Base-by-base conservation (phyloP, 1,284 basidiomycete genomes). In the Tilletiopsis washingtonensis region DNA sequence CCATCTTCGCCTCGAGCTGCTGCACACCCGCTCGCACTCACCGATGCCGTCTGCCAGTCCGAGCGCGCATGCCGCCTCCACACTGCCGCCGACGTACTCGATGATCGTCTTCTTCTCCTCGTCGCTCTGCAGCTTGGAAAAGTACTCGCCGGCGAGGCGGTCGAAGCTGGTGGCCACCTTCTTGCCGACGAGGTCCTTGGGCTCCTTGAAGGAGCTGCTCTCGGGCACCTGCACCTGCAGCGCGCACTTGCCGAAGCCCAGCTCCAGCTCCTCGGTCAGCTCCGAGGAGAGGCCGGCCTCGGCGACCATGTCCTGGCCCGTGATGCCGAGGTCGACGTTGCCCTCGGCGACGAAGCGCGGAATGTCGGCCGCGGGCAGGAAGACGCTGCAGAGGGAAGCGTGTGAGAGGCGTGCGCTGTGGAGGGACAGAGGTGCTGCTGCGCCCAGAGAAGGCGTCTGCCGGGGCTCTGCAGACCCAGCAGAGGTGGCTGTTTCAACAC, bases 291-390 rank as follows among this genome's bases (percentile, higher is more conserved):
- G 57, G 82, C 78, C 23, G 1, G 90, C 81, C 76, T 98, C 93
- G 50, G 91, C 82, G 59, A 98, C 89, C 67, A 97, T 90, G 76
- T 99, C 93, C 76, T 97, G 91, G 1, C 93, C 93, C 5, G 89
- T 93, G 57, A 93, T 91, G 5, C 89, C 90, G 34, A 75, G 78
- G 71, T 93, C 87, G 65, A 98, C 87, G 69, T 94, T 89, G 49
- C 93, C 93, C 74, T 96, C 90, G 25, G 90, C 94, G 32, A 99
- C 94, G 75, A 97, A 99, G 29, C 91, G 93, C 11, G 93, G 93
- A 59, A 99, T 99, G 71, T 99, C 94, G 6, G 88, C 81, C 1
- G 94, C 94, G 20, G 94, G 93, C 17, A 98, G 84, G 76, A 99
- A 98, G 26, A 99, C 87, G 44, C 25, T 14, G 19, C 91, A 23